phyloP scores from a whole-genome alignment of 345 rosid genomes.

The Citrus australasica region DNA sequence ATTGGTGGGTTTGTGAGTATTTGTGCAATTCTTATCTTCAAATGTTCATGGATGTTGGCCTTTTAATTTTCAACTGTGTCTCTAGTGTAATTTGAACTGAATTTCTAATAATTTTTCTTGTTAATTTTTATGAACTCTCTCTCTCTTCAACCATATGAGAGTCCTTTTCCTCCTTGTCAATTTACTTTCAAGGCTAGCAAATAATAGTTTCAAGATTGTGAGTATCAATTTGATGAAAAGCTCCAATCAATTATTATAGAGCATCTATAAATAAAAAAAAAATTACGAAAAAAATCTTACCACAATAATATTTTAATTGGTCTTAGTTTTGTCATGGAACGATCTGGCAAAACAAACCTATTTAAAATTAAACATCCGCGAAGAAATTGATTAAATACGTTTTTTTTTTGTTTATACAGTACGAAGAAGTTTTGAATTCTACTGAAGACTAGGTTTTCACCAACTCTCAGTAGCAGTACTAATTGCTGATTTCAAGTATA shows the following conservation, averaged over 20 bases:
- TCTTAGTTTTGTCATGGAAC: neutral
- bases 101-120: neutral
- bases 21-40: conserved; percentile 23
- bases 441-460: conserved; percentile 7
- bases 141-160: neutral
- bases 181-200: neutral
- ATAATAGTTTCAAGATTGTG: neutral
- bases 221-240: neutral
- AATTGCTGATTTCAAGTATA: neutral
- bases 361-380: neutral
- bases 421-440: neutral
- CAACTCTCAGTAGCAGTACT: neutral
- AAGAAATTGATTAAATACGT: neutral
- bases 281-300: neutral
- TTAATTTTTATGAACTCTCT: neutral
- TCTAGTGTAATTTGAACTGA: neutral
- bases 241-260: neutral
- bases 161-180: neutral
- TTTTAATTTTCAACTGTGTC: neutral
- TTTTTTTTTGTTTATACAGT: neutral
- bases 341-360: neutral
- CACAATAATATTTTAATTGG: neutral
- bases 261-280: neutral
- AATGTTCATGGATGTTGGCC: neutral
- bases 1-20: conserved; percentile 1